These are phyloP conservation scores for Coemansia sp. DNA, from an alignment of 192 early-diverging fungal species.

Conservation along the genomic window DNA sequence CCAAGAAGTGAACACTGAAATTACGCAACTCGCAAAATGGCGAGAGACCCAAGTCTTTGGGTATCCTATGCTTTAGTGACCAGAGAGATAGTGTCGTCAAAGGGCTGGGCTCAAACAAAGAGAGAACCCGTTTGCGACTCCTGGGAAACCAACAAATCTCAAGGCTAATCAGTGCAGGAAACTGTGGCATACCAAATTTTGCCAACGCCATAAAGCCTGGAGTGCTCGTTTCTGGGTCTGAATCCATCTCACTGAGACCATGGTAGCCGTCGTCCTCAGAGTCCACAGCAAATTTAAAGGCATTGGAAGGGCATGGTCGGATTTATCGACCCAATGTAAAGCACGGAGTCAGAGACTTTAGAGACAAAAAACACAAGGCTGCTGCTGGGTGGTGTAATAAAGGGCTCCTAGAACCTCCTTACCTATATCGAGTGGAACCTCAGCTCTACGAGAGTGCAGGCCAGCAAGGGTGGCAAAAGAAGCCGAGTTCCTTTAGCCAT, in stretches of 20 bases:
- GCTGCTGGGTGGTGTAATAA: neutral
- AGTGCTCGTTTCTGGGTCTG: neutral
- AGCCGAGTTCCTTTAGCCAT: neutral
- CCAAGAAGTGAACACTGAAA: conserved; percentile 13
- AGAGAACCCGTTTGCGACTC: neutral
- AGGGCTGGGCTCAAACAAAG: conserved; percentile 15
- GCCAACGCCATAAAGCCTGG: neutral
- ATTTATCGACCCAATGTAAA: neutral
- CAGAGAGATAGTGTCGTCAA: conserved; percentile 8
- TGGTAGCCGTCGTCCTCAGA: neutral
- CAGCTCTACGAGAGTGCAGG: conserved; percentile 12
- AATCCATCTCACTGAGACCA: neutral
- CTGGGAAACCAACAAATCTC: conserved; percentile 18
- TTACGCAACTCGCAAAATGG: neutral
- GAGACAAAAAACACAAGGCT: conserved; percentile 6
- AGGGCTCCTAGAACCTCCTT: conserved; percentile 1
- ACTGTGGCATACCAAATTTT: conserved; percentile 7
- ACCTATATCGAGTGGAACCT: neutral
- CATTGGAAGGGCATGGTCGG: neutral
- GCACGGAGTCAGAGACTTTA: conserved; percentile 13
- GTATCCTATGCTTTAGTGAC: conserved; percentile 10
- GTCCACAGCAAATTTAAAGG: neutral
- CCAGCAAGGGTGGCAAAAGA: conserved; percentile 1
- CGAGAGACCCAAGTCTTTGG: neutral
- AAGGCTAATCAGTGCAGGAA: conserved; percentile 15